Conservation (phyloP, 1,284 basidiomycete species). For the Takashimella koratensis region DNA sequence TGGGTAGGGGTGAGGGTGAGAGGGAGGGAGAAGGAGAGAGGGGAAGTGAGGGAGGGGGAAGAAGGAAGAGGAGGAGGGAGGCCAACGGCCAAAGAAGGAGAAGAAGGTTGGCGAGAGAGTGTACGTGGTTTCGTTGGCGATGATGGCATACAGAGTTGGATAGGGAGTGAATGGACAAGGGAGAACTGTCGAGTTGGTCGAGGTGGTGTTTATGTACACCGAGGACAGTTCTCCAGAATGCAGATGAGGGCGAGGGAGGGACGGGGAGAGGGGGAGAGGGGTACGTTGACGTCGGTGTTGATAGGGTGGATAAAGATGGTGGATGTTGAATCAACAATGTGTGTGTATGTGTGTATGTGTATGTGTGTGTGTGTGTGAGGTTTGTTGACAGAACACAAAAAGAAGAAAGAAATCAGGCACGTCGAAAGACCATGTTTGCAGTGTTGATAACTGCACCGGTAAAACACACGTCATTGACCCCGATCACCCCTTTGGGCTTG, state of each 20-base stretch:
- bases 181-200: too few relatives aligned
- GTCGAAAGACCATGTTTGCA: too few relatives aligned
- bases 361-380: too few relatives aligned
- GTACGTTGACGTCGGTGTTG: neutral
- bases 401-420: neutral
- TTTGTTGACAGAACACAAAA: neutral
- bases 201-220: too few relatives aligned
- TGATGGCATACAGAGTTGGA: constrained; percentile 4
- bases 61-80: constrained; percentile 31
- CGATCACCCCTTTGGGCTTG: too few relatives aligned
- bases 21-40: constrained; percentile 8
- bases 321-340: neutral
- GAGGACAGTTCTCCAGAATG: too few relatives aligned
- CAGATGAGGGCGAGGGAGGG: too few relatives aligned
- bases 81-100: constrained; percentile 32
- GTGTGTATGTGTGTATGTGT: too few relatives aligned
- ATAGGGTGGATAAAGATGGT: neutral
- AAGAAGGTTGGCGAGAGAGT: constrained; percentile 29
- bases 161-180: neutral
- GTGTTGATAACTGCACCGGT: too few relatives aligned
- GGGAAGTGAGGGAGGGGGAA: constrained; percentile 21
- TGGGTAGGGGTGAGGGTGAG: constrained; percentile 8
- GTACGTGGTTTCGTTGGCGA: constrained; percentile 23
- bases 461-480: too few relatives aligned
- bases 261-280: neutral